phyloP scores from a whole-genome alignment of 164 flowering plant genomes.

The Akebia trifoliata region DNA sequence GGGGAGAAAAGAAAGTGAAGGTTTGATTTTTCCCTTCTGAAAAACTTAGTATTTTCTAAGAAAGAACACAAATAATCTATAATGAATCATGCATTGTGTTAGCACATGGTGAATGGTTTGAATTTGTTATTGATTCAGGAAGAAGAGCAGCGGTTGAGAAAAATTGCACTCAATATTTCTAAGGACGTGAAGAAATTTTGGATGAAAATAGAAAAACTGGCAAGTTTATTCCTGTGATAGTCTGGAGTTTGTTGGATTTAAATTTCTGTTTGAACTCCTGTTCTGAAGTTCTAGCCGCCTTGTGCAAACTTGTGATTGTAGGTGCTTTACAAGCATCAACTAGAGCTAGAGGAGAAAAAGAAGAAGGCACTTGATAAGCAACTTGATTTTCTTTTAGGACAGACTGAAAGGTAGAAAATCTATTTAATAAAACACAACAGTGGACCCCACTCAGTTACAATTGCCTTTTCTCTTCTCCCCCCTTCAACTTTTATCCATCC shows the following conservation, averaged over 20 bases:
- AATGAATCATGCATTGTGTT: background rate
- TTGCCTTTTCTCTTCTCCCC: too few species aligned
- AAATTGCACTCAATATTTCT: slow-evolving; percentile 85
- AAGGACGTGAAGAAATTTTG: slow-evolving; percentile 98
- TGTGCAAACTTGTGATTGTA: slow-evolving; percentile 24
- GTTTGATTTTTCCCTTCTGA: slow-evolving; percentile 27
- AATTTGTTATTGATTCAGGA: slow-evolving; percentile 43
- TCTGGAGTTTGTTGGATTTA: slow-evolving; percentile 1
- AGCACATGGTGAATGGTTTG: background rate
- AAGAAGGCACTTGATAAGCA: slow-evolving; percentile 94
- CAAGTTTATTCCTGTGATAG: slow-evolving; percentile 27
- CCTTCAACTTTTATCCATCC: too few species aligned
- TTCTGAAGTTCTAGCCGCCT: slow-evolving; percentile 2
- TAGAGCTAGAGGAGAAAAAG: slow-evolving; percentile 85
- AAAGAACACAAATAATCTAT: background rate
- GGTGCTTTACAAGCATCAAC: slow-evolving; percentile 96
- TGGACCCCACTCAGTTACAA: too few species aligned
- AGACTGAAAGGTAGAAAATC: slow-evolving; percentile 83
- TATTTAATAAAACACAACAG: background rate
- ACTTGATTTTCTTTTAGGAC: slow-evolving; percentile 93
- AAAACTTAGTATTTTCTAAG: background rate
- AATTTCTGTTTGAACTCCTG: background rate
- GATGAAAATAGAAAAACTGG: slow-evolving; percentile 97
- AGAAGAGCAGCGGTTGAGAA: slow-evolving; percentile 84
- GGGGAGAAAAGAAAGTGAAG: slow-evolving; percentile 95